Conservation (phyloP, 768 basidiomycete species). For the Termitomyces eurrhizus region DNA sequence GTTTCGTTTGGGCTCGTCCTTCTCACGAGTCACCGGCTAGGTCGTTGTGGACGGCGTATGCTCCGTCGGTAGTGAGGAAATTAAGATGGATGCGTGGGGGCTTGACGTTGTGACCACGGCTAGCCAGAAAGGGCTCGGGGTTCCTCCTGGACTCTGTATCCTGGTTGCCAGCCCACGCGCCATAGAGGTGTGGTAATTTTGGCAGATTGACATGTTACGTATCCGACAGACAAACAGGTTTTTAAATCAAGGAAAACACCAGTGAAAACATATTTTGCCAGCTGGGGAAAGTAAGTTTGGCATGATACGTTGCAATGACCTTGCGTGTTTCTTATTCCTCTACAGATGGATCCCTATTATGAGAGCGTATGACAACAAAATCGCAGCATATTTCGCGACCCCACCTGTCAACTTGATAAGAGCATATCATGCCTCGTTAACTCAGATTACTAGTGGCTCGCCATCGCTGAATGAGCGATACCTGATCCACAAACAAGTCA, state of each 20-base stretch:
- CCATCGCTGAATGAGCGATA: conserved; percentile 71
- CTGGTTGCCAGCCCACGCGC: conserved; percentile 72
- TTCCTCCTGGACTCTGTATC: conserved; percentile 83
- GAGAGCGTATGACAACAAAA: conserved; percentile 75
- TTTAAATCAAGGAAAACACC: conserved; percentile 57
- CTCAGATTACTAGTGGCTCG: conserved; percentile 52
- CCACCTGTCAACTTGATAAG: conserved; percentile 85
- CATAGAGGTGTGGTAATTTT: conserved; percentile 38
- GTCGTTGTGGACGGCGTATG: conserved; percentile 85
- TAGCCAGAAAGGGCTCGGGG: conserved; percentile 84
- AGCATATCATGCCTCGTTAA: conserved; percentile 76
- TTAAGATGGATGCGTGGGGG: conserved; percentile 84
- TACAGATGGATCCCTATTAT: conserved; percentile 81
- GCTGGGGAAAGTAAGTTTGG: conserved; percentile 64
- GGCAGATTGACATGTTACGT: background rate
- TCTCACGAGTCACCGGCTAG: conserved; percentile 26
- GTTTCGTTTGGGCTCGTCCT: background rate
- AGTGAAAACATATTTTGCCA: conserved; percentile 71
- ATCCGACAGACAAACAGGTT: conserved; percentile 31
- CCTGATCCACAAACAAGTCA: conserved; percentile 60
- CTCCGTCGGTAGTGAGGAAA: conserved; percentile 88
- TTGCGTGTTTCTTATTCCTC: conserved; percentile 1
- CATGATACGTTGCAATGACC: conserved; percentile 5
- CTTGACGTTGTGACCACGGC: conserved; percentile 79
- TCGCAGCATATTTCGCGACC: conserved; percentile 83